Conservation (phyloP, 345 rosid genomes). For the Eucalyptus polyanthemos region DNA sequence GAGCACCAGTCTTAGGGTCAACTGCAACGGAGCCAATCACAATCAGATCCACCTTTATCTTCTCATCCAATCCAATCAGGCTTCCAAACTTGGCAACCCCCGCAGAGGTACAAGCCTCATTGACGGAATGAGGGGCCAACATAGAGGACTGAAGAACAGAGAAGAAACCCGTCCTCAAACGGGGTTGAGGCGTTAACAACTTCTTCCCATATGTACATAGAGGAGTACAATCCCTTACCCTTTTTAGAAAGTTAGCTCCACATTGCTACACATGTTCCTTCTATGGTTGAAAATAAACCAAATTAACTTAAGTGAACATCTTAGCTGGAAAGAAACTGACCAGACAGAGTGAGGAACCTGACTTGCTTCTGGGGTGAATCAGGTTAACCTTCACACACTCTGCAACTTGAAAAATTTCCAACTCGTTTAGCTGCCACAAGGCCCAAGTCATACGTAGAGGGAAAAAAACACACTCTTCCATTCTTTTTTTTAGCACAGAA, state of each 20-base stretch:
- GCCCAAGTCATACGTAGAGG: not conserved
- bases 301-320: not conserved
- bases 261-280: not conserved
- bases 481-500: not conserved
- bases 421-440: conserved; percentile 31
- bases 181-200: conserved; percentile 83
- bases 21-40: conserved; percentile 88
- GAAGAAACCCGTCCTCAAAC: conserved; percentile 72
- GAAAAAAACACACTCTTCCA: not conserved
- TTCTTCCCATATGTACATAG: conserved; percentile 41
- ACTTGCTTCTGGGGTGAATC: conserved; percentile 89
- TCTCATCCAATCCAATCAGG: conserved; percentile 71
- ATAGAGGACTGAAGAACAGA: conserved; percentile 47
- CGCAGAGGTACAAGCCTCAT: conserved; percentile 65
- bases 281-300: not conserved
- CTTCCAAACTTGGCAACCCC: conserved; percentile 80
- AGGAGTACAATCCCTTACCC: not conserved
- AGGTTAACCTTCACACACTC: conserved; percentile 73
- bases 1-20: conserved; percentile 70
- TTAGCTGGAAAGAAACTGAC: conserved; percentile 22
- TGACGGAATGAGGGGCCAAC: conserved; percentile 29
- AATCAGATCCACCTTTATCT: conserved; percentile 64
- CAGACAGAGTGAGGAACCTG: conserved; percentile 69
- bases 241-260: not conserved
- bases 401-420: conserved; percentile 46